Percentiles rank a stretch among this genome's conserved stretches.
These are phyloP conservation scores for Pleurotus pulmonarius DNA, from an alignment of 768 basidiomycete species.

Conservation along the genomic window DNA sequence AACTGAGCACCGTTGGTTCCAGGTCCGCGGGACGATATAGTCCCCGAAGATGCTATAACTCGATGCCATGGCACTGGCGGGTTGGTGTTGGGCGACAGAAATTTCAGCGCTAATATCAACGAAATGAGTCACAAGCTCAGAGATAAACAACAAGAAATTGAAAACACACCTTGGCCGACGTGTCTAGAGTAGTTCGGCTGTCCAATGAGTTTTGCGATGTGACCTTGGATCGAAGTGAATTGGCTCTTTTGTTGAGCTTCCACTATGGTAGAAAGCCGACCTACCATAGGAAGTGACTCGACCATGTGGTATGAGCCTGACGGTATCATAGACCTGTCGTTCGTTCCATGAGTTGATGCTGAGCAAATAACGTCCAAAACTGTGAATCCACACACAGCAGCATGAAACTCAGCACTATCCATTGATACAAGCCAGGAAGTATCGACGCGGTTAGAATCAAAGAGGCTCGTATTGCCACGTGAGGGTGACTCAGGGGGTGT, in stretches of 20 bases:
- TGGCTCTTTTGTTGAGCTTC: neutral
- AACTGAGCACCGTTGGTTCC: constrained; percentile 74
- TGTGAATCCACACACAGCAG: neutral
- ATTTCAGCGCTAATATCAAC: constrained; percentile 63
- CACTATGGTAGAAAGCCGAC: too few species aligned
- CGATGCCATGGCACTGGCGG: constrained; percentile 83
- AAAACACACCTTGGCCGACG: constrained; percentile 69
- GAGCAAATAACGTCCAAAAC: neutral
- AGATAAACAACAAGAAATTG: neutral
- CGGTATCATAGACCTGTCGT: neutral
- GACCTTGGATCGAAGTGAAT: constrained; percentile 39
- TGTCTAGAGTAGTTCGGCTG: constrained; percentile 79
- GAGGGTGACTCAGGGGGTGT: too few species aligned
- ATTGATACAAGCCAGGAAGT: neutral
- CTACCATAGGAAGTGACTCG: constrained; percentile 1
- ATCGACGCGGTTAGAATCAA: too few species aligned
- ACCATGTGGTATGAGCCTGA: neutral
- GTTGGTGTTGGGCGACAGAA: constrained; percentile 50
- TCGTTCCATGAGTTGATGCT: neutral
- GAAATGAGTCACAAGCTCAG: neutral
- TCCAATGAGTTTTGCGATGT: constrained; percentile 75
- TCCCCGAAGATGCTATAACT: constrained; percentile 66
- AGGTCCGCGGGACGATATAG: constrained; percentile 80
- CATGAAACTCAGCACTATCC: constrained; percentile 4
- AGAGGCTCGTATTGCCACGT: too few species aligned